phyloP scores from a whole-genome alignment of 805 yeast species.

The Candida chilensis region DNA sequence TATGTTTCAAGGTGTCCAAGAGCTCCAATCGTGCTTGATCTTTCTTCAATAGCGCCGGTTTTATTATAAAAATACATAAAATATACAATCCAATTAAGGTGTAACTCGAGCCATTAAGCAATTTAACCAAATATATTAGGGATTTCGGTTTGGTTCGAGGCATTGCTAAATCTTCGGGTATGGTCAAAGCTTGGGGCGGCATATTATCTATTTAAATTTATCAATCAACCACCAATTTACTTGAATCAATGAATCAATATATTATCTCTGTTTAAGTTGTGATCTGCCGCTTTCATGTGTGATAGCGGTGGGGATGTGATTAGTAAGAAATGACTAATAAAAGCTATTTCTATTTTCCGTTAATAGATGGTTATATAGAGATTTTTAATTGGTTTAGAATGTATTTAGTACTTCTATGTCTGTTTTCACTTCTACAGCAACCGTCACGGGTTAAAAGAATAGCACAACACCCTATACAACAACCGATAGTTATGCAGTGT shows the following conservation, averaged over 20 bases:
- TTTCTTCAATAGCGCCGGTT: conserved; percentile 28
- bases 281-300: no score
- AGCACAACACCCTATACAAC: no score
- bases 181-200: conserved; percentile 13
- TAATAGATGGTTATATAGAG: no score
- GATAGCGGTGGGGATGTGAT: no score
- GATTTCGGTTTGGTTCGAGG: conserved; percentile 11
- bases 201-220: conserved; percentile 4
- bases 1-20: conserved; percentile 4
- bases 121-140: conserved; percentile 12
- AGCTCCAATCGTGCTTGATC: conserved; percentile 28
- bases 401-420: no score
- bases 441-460: no score
- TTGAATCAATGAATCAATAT: conserved; percentile 1
- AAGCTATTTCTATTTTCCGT: no score
- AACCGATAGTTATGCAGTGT: no score
- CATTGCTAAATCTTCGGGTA: conserved; percentile 15
- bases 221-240: conserved; percentile 3
- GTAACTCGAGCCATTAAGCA: conserved; percentile 25
- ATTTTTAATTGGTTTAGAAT: no score
- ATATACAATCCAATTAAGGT: conserved; percentile 16
- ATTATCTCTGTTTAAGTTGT: conserved; percentile 2
- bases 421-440: no score
- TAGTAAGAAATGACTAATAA: no score
- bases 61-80: conserved; percentile 19